These are phyloP conservation scores for Curvularia sp. DNA, from an alignment of 2,329 filamentous ascomycete species.

Conservation along the genomic window DNA sequence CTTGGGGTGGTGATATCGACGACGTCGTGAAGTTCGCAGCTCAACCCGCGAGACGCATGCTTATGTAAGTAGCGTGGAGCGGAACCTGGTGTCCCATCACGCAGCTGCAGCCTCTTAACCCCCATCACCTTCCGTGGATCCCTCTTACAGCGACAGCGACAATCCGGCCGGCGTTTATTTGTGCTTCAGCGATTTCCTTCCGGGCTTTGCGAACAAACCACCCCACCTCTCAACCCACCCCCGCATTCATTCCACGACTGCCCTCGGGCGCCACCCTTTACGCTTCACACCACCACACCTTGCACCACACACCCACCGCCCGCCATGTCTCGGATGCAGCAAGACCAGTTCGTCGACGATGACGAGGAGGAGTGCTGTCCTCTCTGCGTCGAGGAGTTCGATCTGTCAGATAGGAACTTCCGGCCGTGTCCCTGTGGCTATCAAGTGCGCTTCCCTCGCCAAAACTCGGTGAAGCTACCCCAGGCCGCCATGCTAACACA, in stretches of 20 bases:
- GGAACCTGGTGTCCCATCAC: slow-evolving; percentile 27
- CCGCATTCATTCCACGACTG: slow-evolving; percentile 19
- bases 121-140: slow-evolving; percentile 34
- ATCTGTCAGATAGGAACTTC: slow-evolving; percentile 96
- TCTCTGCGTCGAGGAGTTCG: slow-evolving; percentile 98
- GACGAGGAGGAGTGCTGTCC: slow-evolving; percentile 71
- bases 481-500: slow-evolving; percentile 34
- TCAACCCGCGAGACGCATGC: slow-evolving; percentile 19
- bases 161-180: slow-evolving; percentile 46
- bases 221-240: slow-evolving; percentile 13
- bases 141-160: slow-evolving; percentile 26
- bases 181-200: slow-evolving; percentile 29
- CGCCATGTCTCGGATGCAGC: slow-evolving; percentile 58
- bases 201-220: slow-evolving; percentile 12
- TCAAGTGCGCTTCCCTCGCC: slow-evolving; percentile 70
- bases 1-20: slow-evolving; percentile 35
- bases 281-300: slow-evolving; percentile 15
- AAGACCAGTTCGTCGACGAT: slow-evolving; percentile 63
- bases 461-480: slow-evolving; percentile 25
- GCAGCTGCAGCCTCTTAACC: slow-evolving; percentile 36
- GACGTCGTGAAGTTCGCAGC: slow-evolving; percentile 30
- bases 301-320: slow-evolving; percentile 10
- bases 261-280: slow-evolving; percentile 39
- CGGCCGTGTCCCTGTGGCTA: slow-evolving; percentile 97
- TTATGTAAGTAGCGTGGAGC: slow-evolving; percentile 25